A percentile compares a stretch with the other conserved stretches of the same genome.
These are phyloP conservation scores for Metschnikowia vanudenii DNA, from an alignment of 805 yeast species.

Conservation along the genomic window DNA sequence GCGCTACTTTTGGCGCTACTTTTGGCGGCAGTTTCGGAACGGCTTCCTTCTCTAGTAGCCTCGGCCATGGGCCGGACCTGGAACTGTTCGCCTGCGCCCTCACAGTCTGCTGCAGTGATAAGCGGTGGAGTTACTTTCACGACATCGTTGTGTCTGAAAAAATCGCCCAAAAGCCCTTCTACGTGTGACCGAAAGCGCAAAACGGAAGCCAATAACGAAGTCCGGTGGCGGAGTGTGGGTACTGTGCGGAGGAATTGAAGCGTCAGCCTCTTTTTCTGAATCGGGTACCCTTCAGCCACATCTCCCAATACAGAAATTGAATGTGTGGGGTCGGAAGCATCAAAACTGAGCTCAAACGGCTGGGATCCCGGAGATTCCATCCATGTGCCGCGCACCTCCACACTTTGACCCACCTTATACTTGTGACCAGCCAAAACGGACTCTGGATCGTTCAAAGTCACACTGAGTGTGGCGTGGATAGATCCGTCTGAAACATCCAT, in stretches of 20 bases:
- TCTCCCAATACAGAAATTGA: slow-evolving; percentile 54
- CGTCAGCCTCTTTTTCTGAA: slow-evolving; percentile 77
- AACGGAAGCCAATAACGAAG: slow-evolving; percentile 61
- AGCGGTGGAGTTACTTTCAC: slow-evolving; percentile 82
- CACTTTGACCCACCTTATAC: slow-evolving; percentile 50
- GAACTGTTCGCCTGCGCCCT: slow-evolving; percentile 95
- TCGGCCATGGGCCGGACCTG: slow-evolving; percentile 41
- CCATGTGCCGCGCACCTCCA: slow-evolving; percentile 35
- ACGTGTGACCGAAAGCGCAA: slow-evolving; percentile 71
- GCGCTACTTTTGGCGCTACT: neutral
- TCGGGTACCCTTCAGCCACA: slow-evolving; percentile 65
- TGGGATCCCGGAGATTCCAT: slow-evolving; percentile 33
- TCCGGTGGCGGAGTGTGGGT: slow-evolving; percentile 79
- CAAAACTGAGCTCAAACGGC: slow-evolving; percentile 30
- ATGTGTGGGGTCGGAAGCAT: slow-evolving; percentile 27
- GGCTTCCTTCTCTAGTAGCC: slow-evolving; percentile 22
- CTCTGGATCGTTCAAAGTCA: slow-evolving; percentile 37
- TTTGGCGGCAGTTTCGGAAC: no score
- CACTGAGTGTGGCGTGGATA: slow-evolving; percentile 48
- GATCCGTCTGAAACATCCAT: slow-evolving; percentile 83
- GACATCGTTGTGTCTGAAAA: slow-evolving; percentile 55
- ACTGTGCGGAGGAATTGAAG: slow-evolving; percentile 62
- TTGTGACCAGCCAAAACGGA: slow-evolving; percentile 23
- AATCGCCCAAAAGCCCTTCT: slow-evolving; percentile 52
- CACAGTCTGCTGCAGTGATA: slow-evolving; percentile 88